Base-by-base conservation (phyloP, 2,329 filamentous ascomycete genomes). In the Immersiporthe knoxdaviesiana region DNA sequence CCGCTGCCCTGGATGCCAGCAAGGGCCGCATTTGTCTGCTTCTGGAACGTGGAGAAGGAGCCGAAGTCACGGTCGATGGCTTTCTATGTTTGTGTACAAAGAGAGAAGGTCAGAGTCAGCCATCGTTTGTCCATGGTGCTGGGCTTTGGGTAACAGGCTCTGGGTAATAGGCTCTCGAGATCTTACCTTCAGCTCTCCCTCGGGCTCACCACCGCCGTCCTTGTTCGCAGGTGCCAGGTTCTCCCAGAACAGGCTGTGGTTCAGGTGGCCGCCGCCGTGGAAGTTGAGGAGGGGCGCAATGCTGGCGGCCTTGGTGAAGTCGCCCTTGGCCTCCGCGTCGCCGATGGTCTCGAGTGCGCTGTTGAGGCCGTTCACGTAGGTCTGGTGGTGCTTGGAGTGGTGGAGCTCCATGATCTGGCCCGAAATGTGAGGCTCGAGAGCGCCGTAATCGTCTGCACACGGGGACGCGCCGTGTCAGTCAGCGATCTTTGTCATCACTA, bases 201-300 rank as follows among this genome's bases (percentile, higher is more conserved):
- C 81, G 21, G 88, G 84, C 75, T 89, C 85, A 56, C 92, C 88
- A 56, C 90, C 88, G 1, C 86, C 81, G 8, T 84, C 84, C 75
- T 88, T 88, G 72, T 84, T 86, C 16, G 90, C 84, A 0, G 92
- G 92, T 0, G 90, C 85, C 30, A 97, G 87, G 79, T 93, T 94
- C 81, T 92, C 89, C 94, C 94, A 97, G 85, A 97, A 97, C 47
- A 97, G 88, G 0, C 89, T 90, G 84, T 97, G 94, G 83, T 97
- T 97, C 81, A 97, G 91, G 84, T 97, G 94, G 8, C 94, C 94
- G 58, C 94, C 94, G 63, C 91, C 94, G 79, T 97, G 93, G 86
- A 97, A 97, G 76, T 91, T 92, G 82, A 97, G 81, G 30, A 85
- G 78, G 21, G 85, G 84, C 2, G 85, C 85, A 71, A 84, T 79